Percentiles rank a stretch among this genome's conserved stretches.
These are phyloP conservation scores for Xylariomycetidae sp. DNA, from an alignment of 2,329 filamentous ascomycete species.

Conservation along the genomic window DNA sequence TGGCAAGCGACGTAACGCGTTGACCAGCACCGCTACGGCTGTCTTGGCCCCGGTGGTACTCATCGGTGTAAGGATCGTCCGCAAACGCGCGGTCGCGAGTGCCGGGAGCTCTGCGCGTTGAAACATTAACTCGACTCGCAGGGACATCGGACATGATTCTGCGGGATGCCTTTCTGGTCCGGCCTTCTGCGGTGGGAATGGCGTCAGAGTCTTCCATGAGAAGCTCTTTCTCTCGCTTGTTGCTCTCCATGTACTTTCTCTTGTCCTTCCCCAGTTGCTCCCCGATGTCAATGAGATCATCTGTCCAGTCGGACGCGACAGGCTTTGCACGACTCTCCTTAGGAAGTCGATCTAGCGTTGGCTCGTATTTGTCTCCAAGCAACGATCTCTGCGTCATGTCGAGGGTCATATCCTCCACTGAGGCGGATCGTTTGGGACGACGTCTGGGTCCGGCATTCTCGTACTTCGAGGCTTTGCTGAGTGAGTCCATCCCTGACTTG, in stretches of 20 bases:
- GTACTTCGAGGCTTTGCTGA: conserved; percentile 17
- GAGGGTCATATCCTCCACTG: conserved; percentile 22
- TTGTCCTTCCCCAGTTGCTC: conserved; percentile 20
- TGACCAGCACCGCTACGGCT: conserved; percentile 5
- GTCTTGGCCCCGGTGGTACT: conserved; percentile 4
- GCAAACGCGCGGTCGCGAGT: no score
- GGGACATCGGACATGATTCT: conserved; percentile 18
- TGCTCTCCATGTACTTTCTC: conserved; percentile 10
- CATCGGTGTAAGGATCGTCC: not conserved
- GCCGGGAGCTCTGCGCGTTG: no score
- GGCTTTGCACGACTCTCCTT: conserved; percentile 3
- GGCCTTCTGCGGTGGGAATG: conserved; percentile 1
- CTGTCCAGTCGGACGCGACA: conserved; percentile 22
- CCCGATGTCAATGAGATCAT: conserved; percentile 24
- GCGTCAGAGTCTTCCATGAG: conserved; percentile 11
- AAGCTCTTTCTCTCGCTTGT: conserved; percentile 13
- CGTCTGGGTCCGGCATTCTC: conserved; percentile 11
- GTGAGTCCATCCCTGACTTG: conserved; percentile 19
- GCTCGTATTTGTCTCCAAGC: conserved; percentile 10
- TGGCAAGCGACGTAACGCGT: conserved; percentile 7
- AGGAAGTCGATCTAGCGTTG: conserved; percentile 1
- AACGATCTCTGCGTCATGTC: conserved; percentile 22
- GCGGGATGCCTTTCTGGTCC: conserved; percentile 7
- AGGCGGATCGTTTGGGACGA: conserved; percentile 14
- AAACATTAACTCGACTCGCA: conserved; percentile 19